These are phyloP conservation scores for Cenchrus purpureus DNA, from an alignment of 176 grass and related monocot genomes.

Conservation along the genomic window DNA sequence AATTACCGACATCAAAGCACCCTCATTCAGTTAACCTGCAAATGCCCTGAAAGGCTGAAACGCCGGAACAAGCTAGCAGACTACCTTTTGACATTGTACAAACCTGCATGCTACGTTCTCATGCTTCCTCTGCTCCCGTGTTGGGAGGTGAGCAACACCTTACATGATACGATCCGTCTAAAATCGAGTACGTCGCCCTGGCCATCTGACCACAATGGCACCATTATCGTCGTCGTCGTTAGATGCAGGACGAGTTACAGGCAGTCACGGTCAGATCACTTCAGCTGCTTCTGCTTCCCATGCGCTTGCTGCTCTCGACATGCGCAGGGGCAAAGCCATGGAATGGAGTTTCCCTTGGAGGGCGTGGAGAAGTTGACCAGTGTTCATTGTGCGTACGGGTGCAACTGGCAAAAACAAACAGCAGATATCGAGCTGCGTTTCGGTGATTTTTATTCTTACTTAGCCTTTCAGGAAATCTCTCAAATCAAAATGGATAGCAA, in stretches of 20 bases:
- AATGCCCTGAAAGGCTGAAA: neutral
- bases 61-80: neutral
- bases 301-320: neutral
- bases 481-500: neutral
- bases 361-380: neutral
- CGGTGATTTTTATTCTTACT: neutral
- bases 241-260: too few relatives aligned
- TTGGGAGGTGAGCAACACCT: neutral
- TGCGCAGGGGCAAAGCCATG: neutral
- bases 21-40: neutral
- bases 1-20: neutral
- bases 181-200: neutral
- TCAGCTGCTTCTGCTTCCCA: neutral
- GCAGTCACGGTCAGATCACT: neutral
- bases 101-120: neutral
- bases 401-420: neutral
- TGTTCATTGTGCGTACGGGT: too few relatives aligned
- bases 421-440: neutral
- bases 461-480: neutral
- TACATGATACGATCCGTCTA: neutral
- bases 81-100: neutral
- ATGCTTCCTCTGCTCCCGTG: neutral
- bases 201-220: too few relatives aligned
- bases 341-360: neutral
- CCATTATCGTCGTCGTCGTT: too few relatives aligned